These are phyloP conservation scores for Penicillium cinerascens DNA, from an alignment of 495 filamentous ascomycete species.

Conservation along the genomic window DNA sequence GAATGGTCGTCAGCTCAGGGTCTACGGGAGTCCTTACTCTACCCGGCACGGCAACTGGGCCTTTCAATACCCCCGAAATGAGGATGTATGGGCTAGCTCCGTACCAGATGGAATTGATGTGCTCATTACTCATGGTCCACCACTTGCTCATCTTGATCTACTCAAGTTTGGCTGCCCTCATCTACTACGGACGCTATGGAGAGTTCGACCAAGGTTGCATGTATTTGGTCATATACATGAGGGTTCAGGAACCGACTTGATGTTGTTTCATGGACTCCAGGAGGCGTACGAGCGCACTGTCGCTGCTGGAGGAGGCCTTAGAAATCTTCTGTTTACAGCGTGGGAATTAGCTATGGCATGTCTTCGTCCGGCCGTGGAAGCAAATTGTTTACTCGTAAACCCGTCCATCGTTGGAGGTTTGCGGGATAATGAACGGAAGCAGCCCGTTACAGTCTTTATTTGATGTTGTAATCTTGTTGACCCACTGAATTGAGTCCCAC, in stretches of 20 bases:
- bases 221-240: constrained; percentile 77
- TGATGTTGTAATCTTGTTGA: constrained; percentile 5
- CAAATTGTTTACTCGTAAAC: constrained; percentile 26
- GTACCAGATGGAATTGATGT: constrained; percentile 68
- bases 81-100: constrained; percentile 24
- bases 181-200: constrained; percentile 62
- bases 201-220: constrained; percentile 60
- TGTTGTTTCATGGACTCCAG: constrained; percentile 21
- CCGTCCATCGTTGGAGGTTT: constrained; percentile 23
- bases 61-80: constrained; percentile 48
- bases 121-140: constrained; percentile 66
- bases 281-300: constrained; percentile 20
- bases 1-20: constrained; percentile 48
- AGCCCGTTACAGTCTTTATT: constrained; percentile 14
- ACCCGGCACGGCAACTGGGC: constrained; percentile 46
- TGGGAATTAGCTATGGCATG: constrained; percentile 11
- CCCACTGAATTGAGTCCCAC: background rate
- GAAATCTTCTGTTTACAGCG: constrained; percentile 16
- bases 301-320: constrained; percentile 11
- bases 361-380: constrained; percentile 10
- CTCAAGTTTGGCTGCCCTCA: constrained; percentile 55
- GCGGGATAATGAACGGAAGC: constrained; percentile 20
- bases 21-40: constrained; percentile 54
- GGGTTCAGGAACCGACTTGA: constrained; percentile 45
- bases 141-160: constrained; percentile 61